Base-by-base conservation (phyloP, 1,139 yeast genomes). In the Petasospora fabianii region DNA sequence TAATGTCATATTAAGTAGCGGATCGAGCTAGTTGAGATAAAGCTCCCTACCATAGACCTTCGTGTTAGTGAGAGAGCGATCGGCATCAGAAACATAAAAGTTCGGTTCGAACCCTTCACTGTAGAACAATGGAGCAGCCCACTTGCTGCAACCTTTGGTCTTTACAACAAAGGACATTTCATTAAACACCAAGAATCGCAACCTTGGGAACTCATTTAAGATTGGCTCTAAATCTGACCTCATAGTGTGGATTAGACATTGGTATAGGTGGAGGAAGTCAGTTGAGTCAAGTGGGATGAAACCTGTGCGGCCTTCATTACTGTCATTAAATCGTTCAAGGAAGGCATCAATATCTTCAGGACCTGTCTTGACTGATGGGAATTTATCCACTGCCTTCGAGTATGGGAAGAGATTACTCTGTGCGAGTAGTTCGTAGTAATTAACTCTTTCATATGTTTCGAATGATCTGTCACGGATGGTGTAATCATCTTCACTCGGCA, bases 281-380 rank as follows among this genome's bases (percentile, higher is more conserved):
- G 47, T 38, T 29, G 50, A 46, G 3, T 57, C 53, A 21, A 65
- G 43, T n/a, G 60, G 59, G 6, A 46, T 49, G 35, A 58, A 35
- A 32, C 43, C 35, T 42, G 30, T 31, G 44, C 54, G 37, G 14
- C 39, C 40, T 14, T 34, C 34, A 21, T 53, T 45, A 16, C 26
- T 22, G 11, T 27, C 45, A 41, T 66, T 66, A 52, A 61, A 61
- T 30, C 54, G 50, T 2, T 45, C 41, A 12, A 65, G 56, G 39
- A 64, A 61, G 20, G 56, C 49, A 12, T 57, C 51, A 34, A 64
- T 43, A 41, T 57, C 56, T 58, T 61, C 65, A 12, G 66, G 61
- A 24, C 64, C 66, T 0, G 69, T 66, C 35, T 64, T 55, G 3
- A 66, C 69, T 31, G 67, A 58, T 21, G 71, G 71, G 43, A 61